phyloP scores from a whole-genome alignment of 768 basidiomycete genomes.

The Leccinellum rugosiceps region DNA sequence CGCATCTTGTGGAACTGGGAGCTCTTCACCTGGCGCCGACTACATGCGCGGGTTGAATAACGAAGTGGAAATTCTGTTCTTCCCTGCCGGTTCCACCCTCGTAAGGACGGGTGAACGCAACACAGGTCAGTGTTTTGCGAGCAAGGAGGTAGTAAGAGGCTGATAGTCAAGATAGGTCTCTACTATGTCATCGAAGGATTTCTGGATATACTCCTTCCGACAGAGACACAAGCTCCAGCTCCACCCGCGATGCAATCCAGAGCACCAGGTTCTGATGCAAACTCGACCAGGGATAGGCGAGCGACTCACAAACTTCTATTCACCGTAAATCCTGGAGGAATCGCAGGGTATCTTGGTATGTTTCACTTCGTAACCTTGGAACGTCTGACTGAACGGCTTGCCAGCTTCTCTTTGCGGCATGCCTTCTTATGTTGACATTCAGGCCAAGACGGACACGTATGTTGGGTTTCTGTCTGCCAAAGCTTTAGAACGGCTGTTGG shows the following conservation, averaged over 20 bases:
- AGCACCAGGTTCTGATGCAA: constrained; percentile 30
- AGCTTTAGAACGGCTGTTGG: constrained; percentile 85
- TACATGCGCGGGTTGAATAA: constrained; percentile 88
- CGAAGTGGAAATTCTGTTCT: constrained; percentile 94
- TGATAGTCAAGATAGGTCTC: constrained; percentile 45
- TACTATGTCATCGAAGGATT: constrained; percentile 98
- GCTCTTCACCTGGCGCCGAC: constrained; percentile 46
- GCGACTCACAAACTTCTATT: constrained; percentile 71
- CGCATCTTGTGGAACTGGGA: constrained; percentile 61
- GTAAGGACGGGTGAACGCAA: constrained; percentile 89
- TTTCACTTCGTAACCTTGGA: background rate
- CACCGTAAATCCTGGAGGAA: constrained; percentile 95
- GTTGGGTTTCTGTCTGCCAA: constrained; percentile 91
- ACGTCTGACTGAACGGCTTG: constrained; percentile 1
- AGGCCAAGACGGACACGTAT: constrained; percentile 96
- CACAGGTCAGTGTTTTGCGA: constrained; percentile 52
- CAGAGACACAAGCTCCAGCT: constrained; percentile 11
- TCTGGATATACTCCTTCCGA: constrained; percentile 82
- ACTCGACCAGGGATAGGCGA: constrained; percentile 30
- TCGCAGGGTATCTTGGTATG: constrained; percentile 91
- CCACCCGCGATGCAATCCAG: constrained; percentile 16
- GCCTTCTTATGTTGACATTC: constrained; percentile 94
- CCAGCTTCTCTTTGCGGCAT: constrained; percentile 86
- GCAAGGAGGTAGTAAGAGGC: background rate
- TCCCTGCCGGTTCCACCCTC: constrained; percentile 79